Conservation (phyloP, 305 asterid species). For the Euphrasia arctica region DNA sequence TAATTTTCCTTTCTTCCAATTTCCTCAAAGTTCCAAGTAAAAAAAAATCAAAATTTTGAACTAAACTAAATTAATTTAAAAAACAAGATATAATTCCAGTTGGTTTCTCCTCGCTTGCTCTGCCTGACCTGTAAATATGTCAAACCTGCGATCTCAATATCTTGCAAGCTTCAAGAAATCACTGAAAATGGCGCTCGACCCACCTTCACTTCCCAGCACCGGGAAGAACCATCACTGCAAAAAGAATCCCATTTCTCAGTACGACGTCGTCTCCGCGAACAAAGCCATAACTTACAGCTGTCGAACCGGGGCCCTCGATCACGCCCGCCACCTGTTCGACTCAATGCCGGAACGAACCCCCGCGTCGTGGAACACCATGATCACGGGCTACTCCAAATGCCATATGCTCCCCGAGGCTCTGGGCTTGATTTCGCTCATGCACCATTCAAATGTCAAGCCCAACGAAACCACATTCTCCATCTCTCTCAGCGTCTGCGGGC, state of each 20-base stretch:
- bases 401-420: conserved; percentile 34
- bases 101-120: no score
- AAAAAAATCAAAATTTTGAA: no score
- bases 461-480: conserved; percentile 55
- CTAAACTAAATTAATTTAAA: no score
- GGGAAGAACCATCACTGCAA: conserved; percentile 22
- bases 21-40: no score
- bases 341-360: conserved; percentile 62
- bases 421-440: conserved; percentile 44
- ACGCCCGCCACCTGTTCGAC: conserved; percentile 49
- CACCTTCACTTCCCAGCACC: conserved; percentile 22
- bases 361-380: conserved; percentile 84
- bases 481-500: conserved; percentile 59
- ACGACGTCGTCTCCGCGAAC: conserved; percentile 35
- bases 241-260: neutral
- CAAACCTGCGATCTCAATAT: conserved; percentile 28
- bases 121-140: conserved; percentile 14
- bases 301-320: conserved; percentile 31
- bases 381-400: conserved; percentile 58
- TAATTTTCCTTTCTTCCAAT: no score
- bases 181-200: conserved; percentile 28
- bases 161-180: conserved; percentile 31
- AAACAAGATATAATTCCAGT: no score
- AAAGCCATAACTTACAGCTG: conserved; percentile 31
- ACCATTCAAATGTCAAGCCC: conserved; percentile 37